These are phyloP conservation scores for Mortierella hygrophila DNA, from an alignment of 192 early-diverging fungal species.

Conservation along the genomic window DNA sequence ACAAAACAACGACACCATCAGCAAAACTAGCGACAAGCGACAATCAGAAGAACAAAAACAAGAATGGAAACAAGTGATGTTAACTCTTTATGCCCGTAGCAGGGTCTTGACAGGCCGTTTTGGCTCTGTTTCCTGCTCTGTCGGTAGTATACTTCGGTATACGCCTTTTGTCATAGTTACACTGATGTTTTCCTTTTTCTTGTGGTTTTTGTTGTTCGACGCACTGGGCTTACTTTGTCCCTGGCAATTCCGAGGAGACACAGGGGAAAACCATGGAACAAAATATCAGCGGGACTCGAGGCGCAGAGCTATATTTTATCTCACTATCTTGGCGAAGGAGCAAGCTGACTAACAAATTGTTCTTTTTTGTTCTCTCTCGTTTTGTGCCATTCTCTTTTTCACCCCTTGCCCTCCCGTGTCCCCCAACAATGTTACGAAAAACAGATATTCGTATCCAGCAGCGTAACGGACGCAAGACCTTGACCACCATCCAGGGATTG, in stretches of 20 bases:
- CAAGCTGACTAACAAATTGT: background rate
- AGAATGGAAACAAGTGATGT: slow-evolving; percentile 41
- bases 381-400: background rate
- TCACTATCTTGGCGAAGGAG: background rate
- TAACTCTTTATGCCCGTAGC: slow-evolving; percentile 40
- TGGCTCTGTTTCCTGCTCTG: slow-evolving; percentile 50
- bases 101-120: slow-evolving; percentile 47
- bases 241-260: background rate
- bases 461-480: slow-evolving; percentile 96
- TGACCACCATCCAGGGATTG: slow-evolving; percentile 96
- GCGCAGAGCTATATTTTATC: background rate
- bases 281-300: background rate
- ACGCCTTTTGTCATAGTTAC: slow-evolving; percentile 52
- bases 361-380: background rate
- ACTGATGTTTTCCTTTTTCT: slow-evolving; percentile 26
- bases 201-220: background rate
- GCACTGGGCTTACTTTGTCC: too few relatives aligned
- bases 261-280: background rate
- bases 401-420: background rate
- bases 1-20: background rate
- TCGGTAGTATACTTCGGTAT: slow-evolving; percentile 44
- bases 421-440: slow-evolving; percentile 1
- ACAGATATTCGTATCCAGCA: slow-evolving; percentile 98
- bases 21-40: background rate
- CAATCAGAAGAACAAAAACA: background rate